Evolutionary conservation across 2,329 filamentous ascomycete genomes (phyloP).

Genomic region (Lojkania enalia): DNA sequence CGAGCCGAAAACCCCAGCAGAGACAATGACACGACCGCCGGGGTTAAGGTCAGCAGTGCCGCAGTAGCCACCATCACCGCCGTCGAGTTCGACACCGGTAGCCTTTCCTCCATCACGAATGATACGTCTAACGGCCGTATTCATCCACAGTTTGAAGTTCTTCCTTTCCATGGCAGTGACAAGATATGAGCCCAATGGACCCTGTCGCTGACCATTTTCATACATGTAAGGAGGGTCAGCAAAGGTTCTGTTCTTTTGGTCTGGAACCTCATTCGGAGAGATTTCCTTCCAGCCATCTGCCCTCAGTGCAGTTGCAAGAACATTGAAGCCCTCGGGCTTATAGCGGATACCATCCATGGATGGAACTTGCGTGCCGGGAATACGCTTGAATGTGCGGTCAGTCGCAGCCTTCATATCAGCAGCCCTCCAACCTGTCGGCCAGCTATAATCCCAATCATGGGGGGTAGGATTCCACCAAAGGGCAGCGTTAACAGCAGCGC

Average conservation of each 20-base stretch:
- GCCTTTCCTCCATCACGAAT: conserved; percentile 64
- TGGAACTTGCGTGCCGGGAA: conserved; percentile 68
- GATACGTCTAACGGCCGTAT: conserved; percentile 69
- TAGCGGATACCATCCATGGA: conserved; percentile 69
- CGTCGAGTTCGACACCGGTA: conserved; percentile 70
- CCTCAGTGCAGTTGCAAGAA: conserved; percentile 62
- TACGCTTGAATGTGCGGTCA: conserved; percentile 67
- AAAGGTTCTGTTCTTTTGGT: conserved; percentile 67
- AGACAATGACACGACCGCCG: conserved; percentile 67
- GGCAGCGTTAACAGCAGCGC: conserved; percentile 68
- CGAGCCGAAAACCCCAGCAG: conserved; percentile 70
- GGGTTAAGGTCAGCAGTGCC: conserved; percentile 64
- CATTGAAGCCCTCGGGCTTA: conserved; percentile 66
- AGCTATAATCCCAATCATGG: conserved; percentile 72
- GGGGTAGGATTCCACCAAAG: conserved; percentile 69
- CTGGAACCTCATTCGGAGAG: conserved; percentile 61
- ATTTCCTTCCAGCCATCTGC: conserved; percentile 66
- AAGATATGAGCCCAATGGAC: conserved; percentile 72
- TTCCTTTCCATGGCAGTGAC: conserved; percentile 60
- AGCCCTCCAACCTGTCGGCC: conserved; percentile 71
- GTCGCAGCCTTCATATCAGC: conserved; percentile 63
- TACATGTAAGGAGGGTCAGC: conserved; percentile 70
- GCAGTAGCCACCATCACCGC: conserved; percentile 61
- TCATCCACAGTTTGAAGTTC: conserved; percentile 70
- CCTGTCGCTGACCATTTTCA: conserved; percentile 65